Evolutionary conservation across 2,329 filamentous ascomycete species (phyloP).

Genomic region (Monilinia polystroma): DNA sequence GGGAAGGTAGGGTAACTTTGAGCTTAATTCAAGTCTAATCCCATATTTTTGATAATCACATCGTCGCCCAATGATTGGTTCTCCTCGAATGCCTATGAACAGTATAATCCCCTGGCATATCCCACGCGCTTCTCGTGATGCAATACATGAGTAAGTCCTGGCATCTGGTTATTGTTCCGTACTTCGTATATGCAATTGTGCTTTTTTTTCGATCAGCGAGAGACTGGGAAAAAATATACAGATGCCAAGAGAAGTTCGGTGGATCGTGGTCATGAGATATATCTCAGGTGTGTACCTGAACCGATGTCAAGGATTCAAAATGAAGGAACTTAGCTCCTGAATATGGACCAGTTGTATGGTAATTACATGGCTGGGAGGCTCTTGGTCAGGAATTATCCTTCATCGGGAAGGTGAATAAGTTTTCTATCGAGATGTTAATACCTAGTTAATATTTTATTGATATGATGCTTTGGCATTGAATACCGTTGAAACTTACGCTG

Average conservation of each 20-base stretch:
- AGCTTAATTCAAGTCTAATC: slow-evolving; percentile 1
- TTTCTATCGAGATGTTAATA: neutral
- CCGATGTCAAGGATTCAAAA: neutral
- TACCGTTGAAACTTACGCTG: too few relatives aligned
- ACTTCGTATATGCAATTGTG: neutral
- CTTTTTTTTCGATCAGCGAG: neutral
- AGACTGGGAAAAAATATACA: neutral
- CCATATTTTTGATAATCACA: slow-evolving; percentile 10
- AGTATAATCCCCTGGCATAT: neutral
- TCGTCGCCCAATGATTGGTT: neutral
- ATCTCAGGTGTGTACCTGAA: neutral
- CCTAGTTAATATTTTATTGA: neutral
- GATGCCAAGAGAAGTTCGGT: neutral
- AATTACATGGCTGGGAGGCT: neutral
- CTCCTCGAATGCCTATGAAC: neutral
- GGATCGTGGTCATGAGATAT: neutral
- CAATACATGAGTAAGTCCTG: neutral
- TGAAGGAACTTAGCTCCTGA: neutral
- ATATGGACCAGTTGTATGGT: neutral
- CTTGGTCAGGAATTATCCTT: neutral
- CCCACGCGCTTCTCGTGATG: neutral
- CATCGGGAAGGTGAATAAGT: neutral
- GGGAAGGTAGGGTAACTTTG: neutral
- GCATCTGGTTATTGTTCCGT: neutral
- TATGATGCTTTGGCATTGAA: neutral